A percentile compares a stretch with the other conserved stretches of the same genome.
Evolutionary conservation across 495 filamentous ascomycete species (phyloP).

Genomic region (Penicillium salamii): DNA sequence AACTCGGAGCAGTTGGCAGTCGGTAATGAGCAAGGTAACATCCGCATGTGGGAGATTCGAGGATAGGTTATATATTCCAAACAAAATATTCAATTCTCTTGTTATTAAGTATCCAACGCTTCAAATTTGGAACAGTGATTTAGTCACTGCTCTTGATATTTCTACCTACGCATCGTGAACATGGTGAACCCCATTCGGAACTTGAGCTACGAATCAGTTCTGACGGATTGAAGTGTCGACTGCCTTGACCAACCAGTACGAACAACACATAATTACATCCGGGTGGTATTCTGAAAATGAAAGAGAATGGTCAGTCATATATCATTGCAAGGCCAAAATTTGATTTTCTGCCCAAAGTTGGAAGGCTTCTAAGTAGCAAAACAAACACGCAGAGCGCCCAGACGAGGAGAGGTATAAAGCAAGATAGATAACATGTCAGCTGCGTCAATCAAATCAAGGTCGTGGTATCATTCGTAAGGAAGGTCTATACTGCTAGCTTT

Average conservation of each 20-base stretch:
- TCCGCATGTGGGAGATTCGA: constrained; percentile 83
- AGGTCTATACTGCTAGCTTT: constrained; percentile 8
- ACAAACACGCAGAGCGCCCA: background rate
- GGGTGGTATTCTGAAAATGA: too few relatives aligned
- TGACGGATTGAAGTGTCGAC: too few relatives aligned
- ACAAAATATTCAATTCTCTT: constrained; percentile 20
- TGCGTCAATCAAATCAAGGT: background rate
- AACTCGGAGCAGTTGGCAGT: constrained; percentile 72
- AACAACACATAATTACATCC: too few relatives aligned
- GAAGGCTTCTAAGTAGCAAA: background rate
- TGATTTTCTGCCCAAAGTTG: background rate
- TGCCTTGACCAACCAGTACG: too few relatives aligned
- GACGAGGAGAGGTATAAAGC: background rate
- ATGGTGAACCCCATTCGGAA: too few relatives aligned
- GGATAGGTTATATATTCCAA: constrained; percentile 19
- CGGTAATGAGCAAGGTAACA: constrained; percentile 80
- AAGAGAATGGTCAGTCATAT: too few relatives aligned
- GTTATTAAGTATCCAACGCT: background rate
- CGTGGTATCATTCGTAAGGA: constrained; percentile 2
- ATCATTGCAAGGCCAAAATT: background rate
- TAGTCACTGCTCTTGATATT: too few relatives aligned
- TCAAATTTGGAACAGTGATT: too few relatives aligned
- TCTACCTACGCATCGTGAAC: too few relatives aligned
- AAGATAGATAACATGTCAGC: background rate
- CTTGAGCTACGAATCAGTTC: too few relatives aligned